phyloP scores from a whole-genome alignment of 106 monocot genomes.

The Chionographis japonica region DNA sequence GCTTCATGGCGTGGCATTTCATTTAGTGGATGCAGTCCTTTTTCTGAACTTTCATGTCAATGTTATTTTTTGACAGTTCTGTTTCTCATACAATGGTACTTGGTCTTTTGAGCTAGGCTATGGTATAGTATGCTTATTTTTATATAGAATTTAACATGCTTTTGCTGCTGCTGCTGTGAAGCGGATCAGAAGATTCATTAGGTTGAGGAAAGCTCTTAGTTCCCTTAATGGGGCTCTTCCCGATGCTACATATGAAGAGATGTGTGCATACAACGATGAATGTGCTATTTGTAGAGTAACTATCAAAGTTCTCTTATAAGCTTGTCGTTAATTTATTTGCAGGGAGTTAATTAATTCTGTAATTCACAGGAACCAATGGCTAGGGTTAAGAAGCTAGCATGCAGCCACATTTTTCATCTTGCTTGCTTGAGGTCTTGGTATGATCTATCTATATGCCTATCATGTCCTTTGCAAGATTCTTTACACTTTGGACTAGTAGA shows the following conservation, averaged over 20 bases:
- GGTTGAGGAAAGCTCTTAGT: constrained; percentile 67
- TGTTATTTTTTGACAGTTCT: constrained; percentile 3
- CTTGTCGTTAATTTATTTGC: background rate
- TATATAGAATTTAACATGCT: constrained; percentile 33
- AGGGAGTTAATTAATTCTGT: constrained; percentile 1
- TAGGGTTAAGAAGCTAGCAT: constrained; percentile 83
- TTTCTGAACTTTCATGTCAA: constrained; percentile 80
- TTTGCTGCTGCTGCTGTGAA: constrained; percentile 61
- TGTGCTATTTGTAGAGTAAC: constrained; percentile 98
- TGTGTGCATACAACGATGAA: constrained; percentile 81
- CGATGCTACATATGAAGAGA: constrained; percentile 88
- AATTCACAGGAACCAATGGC: constrained; percentile 85
- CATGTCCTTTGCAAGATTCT: background rate
- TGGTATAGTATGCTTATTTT: background rate
- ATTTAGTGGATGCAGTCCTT: constrained; percentile 83
- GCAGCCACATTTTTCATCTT: constrained; percentile 95
- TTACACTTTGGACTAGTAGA: background rate
- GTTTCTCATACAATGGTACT: background rate
- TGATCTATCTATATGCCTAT: background rate
- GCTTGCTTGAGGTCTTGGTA: constrained; percentile 97
- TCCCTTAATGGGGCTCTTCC: constrained; percentile 81
- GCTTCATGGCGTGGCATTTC: constrained; percentile 92
- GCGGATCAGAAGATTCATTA: constrained; percentile 64
- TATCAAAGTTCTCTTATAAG: constrained; percentile 9
- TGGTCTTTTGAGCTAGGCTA: background rate